Conservation (phyloP, 441 rosid species). For the Brassica balearica region DNA sequence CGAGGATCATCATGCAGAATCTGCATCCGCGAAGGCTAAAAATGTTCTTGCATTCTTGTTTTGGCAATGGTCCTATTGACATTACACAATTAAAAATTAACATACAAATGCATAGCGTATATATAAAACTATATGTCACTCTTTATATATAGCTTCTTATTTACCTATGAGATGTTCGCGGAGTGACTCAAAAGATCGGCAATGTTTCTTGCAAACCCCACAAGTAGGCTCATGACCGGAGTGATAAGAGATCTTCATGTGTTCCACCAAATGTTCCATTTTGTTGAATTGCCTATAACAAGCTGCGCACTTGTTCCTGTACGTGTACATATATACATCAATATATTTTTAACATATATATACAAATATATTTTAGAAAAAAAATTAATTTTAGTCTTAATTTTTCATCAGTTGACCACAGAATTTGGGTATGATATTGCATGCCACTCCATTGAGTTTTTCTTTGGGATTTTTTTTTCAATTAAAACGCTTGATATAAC, state of each 20-base stretch:
- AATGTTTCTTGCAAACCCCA: conserved; percentile 79
- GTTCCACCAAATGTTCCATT: conserved; percentile 87
- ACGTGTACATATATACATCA: background rate
- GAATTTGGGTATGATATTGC: background rate
- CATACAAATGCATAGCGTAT: background rate
- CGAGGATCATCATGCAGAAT: conserved; percentile 73
- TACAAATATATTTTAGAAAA: background rate
- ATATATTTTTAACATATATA: background rate
- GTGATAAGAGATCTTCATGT: conserved; percentile 81
- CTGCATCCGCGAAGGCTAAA: conserved; percentile 78
- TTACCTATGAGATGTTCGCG: conserved; percentile 90
- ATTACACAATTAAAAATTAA: background rate
- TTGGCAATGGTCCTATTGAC: conserved; percentile 78
- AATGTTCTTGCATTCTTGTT: conserved; percentile 81
- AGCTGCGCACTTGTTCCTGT: conserved; percentile 92
- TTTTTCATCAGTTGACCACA: background rate
- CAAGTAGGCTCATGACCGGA: conserved; percentile 89
- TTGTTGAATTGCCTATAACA: conserved; percentile 92
- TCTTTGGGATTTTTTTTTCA: background rate
- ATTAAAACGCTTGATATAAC: background rate
- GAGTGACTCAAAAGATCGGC: conserved; percentile 89
- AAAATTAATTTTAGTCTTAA: background rate
- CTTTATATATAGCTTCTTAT: background rate
- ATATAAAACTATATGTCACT: background rate
- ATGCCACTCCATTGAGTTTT: background rate